A percentile compares a stretch with the other conserved stretches of the same genome.
Conservation (phyloP, 2,329 filamentous ascomycete species). For the Fulvia fulva region DNA sequence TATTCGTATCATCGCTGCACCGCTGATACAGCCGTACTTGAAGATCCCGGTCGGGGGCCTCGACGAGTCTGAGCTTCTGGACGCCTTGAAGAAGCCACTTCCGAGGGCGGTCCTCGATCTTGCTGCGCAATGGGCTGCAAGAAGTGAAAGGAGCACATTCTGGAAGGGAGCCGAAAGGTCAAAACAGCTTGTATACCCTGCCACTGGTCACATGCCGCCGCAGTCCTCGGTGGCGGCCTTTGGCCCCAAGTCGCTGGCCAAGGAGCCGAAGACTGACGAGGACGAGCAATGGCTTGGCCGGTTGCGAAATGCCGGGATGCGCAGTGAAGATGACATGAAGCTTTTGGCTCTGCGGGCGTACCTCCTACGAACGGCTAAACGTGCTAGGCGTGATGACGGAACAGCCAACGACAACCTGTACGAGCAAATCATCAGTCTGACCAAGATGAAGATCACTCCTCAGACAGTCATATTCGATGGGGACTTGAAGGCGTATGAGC, state of each 20-base stretch:
- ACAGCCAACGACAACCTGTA: slow-evolving; percentile 42
- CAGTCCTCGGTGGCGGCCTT: slow-evolving; percentile 56
- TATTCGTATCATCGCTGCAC: slow-evolving; percentile 75
- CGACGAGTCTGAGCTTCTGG: slow-evolving; percentile 69
- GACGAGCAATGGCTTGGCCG: slow-evolving; percentile 91
- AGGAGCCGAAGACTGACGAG: slow-evolving; percentile 75
- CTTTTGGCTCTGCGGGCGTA: slow-evolving; percentile 82
- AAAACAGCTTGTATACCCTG: slow-evolving; percentile 57
- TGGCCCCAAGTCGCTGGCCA: slow-evolving; percentile 56
- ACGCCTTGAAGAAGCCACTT: slow-evolving; percentile 77
- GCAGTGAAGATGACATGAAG: slow-evolving; percentile 81
- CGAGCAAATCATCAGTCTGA: slow-evolving; percentile 69
- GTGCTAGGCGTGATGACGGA: slow-evolving; percentile 58
- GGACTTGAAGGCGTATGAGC: slow-evolving; percentile 51
- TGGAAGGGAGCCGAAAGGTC: slow-evolving; percentile 76
- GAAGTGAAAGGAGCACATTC: slow-evolving; percentile 71
- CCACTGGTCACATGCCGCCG: slow-evolving; percentile 52
- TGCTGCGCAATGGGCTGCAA: slow-evolving; percentile 72
- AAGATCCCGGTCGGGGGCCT: slow-evolving; percentile 68
- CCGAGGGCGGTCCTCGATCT: slow-evolving; percentile 78
- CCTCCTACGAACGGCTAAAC: slow-evolving; percentile 78
- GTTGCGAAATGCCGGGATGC: slow-evolving; percentile 77
- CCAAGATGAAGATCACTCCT: slow-evolving; percentile 70
- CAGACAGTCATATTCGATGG: slow-evolving; percentile 94
- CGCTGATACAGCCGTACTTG: slow-evolving; percentile 75